Evolutionary conservation across 225 moss, liverwort and hornwort genomes (phyloP).

Genomic region (Marchantia paleacea): DNA sequence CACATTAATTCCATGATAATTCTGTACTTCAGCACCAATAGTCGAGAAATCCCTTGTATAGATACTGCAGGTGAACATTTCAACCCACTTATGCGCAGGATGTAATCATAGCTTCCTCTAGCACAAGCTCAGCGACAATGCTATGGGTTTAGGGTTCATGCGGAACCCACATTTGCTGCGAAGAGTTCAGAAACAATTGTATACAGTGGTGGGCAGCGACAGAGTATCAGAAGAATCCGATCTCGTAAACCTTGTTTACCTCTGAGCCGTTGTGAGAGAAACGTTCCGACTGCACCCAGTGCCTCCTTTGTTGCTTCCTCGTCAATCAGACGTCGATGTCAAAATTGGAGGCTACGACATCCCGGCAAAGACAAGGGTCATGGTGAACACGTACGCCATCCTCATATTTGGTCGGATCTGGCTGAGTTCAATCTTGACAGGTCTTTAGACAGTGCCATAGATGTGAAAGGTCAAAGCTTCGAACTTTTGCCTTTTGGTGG

Average conservation of each 20-base stretch:
- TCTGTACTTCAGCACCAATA: too few relatives aligned
- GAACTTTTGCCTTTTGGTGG: not conserved
- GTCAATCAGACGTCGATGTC: not conserved
- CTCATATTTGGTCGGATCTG: not conserved
- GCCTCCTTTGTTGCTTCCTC: not conserved
- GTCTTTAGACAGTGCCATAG: not conserved
- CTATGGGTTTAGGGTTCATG: not conserved
- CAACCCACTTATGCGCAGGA: too few relatives aligned
- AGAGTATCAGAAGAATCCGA: not conserved
- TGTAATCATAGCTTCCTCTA: too few relatives aligned
- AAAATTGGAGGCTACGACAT: not conserved
- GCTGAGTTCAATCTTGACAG: not conserved
- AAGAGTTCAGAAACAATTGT: not conserved
- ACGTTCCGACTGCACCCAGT: not conserved
- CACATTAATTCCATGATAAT: too few relatives aligned
- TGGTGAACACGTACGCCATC: not conserved
- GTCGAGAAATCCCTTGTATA: too few relatives aligned
- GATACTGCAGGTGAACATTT: too few relatives aligned
- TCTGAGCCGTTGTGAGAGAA: not conserved
- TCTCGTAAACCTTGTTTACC: not conserved
- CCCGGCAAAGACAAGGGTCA: not conserved
- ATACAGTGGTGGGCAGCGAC: not conserved
- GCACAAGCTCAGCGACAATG: too few relatives aligned
- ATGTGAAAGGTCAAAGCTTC: not conserved
- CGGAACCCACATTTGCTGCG: not conserved